Base-by-base conservation (phyloP, 176 grass and related monocot genomes). In the Hordeum marinum region DNA sequence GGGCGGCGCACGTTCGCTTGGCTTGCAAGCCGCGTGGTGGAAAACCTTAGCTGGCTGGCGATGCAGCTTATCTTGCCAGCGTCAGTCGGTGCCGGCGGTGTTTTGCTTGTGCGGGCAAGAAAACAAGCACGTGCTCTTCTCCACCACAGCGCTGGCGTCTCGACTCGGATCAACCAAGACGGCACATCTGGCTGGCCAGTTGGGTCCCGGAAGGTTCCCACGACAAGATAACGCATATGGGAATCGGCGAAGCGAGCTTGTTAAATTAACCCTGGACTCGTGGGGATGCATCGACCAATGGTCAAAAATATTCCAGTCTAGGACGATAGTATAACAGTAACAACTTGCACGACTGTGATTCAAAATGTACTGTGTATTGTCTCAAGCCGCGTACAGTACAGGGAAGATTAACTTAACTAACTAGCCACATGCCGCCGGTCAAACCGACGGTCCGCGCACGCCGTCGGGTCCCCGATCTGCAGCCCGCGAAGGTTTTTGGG, bases 11-110 rank as follows among this genome's bases (percentile, higher is more conserved):
- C 50, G 25, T 77, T 58, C 37, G 72, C 63, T 62, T 24, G 9
- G 48, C 27, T 39, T 75, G 76, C 76, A 74, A 89, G 74, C 35
- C 58, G 81, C 68, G 87, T 84, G 34, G 27, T 24, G 29, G 42
- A 8, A 27, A 40, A 8, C 34, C 78, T 24, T 50, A 11, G 63
- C 64, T 66, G 63, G 63, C 64, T 66, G 63, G 63, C 32, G 26
- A 46, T 5, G 64, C 65, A 12, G 50, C 18, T 31, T 36, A 61
- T 8, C 59, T 25, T 20, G 15, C 13, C 29, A 6, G 87, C 46
- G 42, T 31, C 26, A 43, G 87, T 48, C 87, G 67, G 80, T 61
- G 68, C 68, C 52, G 83, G 23, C 12, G 71, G 13, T 11, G 75
- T 4, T 77, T 77, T 35, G 58, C 52, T 42, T 63, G 36, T 1